phyloP scores from a whole-genome alignment of 192 early-diverging fungal genomes.

The Dimargaris cristalligena region DNA sequence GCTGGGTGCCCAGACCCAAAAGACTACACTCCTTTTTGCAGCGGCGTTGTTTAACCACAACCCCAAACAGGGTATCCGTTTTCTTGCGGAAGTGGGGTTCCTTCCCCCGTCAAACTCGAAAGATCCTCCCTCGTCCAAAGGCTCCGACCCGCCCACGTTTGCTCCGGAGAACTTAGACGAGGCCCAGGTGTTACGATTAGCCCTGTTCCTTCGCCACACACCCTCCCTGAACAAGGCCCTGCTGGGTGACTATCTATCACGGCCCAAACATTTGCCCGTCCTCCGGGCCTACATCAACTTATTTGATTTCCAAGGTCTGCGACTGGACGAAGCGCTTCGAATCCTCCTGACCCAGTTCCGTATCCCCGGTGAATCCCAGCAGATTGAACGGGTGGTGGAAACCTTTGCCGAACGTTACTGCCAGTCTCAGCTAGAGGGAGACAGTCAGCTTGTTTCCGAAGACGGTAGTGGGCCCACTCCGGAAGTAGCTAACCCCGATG shows the following conservation, averaged over 20 bases:
- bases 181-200: constrained; percentile 11
- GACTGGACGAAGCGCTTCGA: constrained; percentile 89
- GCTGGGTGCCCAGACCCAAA: constrained; percentile 33
- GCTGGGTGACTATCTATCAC: constrained; percentile 79
- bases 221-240: constrained; percentile 73
- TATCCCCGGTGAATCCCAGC: constrained; percentile 93
- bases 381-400: constrained; percentile 90
- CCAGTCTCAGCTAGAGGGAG: constrained; percentile 27
- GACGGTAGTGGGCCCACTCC: too few species aligned
- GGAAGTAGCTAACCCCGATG: constrained; percentile 62
- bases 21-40: constrained; percentile 62
- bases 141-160: too few species aligned
- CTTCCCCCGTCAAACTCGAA: constrained; percentile 12
- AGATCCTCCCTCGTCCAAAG: not conserved
- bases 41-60: constrained; percentile 70
- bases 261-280: constrained; percentile 69
- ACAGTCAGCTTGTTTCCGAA: too few species aligned
- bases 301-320: constrained; percentile 75
- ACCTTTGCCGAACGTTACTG: constrained; percentile 75
- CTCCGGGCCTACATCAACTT: constrained; percentile 64
- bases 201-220: constrained; percentile 59
- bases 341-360: constrained; percentile 84
- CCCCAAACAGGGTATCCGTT: constrained; percentile 72
- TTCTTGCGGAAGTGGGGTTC: constrained; percentile 39
- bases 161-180: not conserved